Evolutionary conservation across 768 basidiomycete genomes (phyloP).

Genomic region (Naganishia antarctica): DNA sequence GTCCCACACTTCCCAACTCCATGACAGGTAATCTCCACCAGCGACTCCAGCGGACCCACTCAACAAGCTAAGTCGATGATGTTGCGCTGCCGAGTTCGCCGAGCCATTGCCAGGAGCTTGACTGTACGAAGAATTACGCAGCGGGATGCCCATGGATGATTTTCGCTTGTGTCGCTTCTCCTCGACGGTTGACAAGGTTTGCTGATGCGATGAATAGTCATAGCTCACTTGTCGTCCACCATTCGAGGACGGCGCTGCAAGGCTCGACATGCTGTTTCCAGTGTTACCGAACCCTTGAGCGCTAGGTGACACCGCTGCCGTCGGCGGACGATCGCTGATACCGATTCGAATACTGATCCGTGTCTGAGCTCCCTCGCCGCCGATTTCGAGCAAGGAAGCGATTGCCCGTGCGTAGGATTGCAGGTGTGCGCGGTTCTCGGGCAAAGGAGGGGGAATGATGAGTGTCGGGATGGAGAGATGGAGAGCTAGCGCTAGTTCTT

Average conservation of each 20-base stretch:
- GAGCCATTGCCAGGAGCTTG: not conserved
- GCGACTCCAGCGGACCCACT: constrained; percentile 1
- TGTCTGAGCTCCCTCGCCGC: constrained; percentile 59
- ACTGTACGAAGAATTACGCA: constrained; percentile 20
- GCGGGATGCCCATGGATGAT: constrained; percentile 30
- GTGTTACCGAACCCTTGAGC: not conserved
- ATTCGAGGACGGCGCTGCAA: constrained; percentile 1
- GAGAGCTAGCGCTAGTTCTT: constrained; percentile 86
- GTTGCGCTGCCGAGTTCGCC: not conserved
- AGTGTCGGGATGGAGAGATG: constrained; percentile 82
- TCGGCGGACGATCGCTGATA: constrained; percentile 50
- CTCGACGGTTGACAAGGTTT: constrained; percentile 10
- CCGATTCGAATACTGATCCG: constrained; percentile 69
- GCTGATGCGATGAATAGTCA: not conserved
- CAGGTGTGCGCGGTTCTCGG: constrained; percentile 61
- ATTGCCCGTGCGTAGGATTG: constrained; percentile 91
- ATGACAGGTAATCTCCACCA: constrained; percentile 44
- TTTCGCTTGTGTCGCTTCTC: constrained; percentile 42
- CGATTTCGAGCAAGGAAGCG: constrained; percentile 62
- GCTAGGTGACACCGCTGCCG: not conserved
- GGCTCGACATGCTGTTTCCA: constrained; percentile 11
- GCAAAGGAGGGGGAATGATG: constrained; percentile 83
- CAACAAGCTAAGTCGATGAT: constrained; percentile 24
- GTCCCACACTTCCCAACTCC: constrained; percentile 99
- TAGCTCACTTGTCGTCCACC: not conserved